Conservation (phyloP, 2,329 filamentous ascomycete genomes). For the Xylogone sp. region DNA sequence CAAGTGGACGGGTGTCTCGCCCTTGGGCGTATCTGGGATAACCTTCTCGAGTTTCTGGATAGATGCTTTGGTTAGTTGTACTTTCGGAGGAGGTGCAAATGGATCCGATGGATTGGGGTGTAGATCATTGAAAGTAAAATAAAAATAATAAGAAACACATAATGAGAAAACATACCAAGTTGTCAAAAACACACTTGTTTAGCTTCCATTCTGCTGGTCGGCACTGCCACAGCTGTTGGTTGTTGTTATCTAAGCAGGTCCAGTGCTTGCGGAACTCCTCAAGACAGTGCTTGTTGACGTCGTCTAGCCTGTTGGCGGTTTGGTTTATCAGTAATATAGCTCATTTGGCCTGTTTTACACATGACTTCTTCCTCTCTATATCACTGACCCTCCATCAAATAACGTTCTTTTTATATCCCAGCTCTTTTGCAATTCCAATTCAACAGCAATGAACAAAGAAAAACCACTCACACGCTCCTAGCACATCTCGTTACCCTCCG, state of each 20-base stretch:
- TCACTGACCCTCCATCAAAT: too few relatives aligned
- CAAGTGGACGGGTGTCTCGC: constrained; percentile 70
- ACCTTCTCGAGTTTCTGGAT: constrained; percentile 74
- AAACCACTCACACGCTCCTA: constrained; percentile 79
- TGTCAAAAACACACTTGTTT: constrained; percentile 94
- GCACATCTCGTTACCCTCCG: constrained; percentile 95
- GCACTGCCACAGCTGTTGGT: constrained; percentile 97
- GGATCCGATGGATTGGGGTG: not conserved
- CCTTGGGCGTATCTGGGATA: constrained; percentile 69
- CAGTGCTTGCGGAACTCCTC: constrained; percentile 90
- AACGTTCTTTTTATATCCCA: not conserved
- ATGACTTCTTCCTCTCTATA: not conserved
- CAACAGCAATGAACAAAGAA: not conserved
- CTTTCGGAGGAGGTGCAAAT: not conserved
- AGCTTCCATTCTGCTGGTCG: constrained; percentile 81
- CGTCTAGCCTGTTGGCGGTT: constrained; percentile 64
- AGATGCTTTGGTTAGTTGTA: not conserved
- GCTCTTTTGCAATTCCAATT: not conserved
- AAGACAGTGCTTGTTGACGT: constrained; percentile 94
- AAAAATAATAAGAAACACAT: too few relatives aligned
- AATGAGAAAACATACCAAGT: constrained; percentile 79
- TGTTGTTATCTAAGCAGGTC: constrained; percentile 94
- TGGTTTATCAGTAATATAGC: not conserved
- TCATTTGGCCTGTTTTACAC: not conserved
- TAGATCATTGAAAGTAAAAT: too few relatives aligned